Evolutionary conservation across 345 rosid genomes (phyloP).

Genomic region (Combretum micranthum): DNA sequence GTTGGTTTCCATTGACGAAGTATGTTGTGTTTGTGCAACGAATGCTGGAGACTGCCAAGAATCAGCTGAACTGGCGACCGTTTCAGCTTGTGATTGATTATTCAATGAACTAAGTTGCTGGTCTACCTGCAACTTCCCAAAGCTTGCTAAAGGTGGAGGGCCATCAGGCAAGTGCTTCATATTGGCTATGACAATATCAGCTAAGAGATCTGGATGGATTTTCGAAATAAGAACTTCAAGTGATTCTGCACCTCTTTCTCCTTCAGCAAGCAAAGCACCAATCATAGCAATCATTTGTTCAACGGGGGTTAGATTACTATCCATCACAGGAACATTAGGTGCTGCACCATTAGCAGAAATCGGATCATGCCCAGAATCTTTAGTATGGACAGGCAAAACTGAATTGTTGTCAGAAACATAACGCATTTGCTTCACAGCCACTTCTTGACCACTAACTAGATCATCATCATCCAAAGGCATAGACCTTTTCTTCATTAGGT

Average conservation of each 20-base stretch:
- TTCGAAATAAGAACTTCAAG: constrained; percentile 84
- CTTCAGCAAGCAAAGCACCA: constrained; percentile 99
- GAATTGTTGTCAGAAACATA: constrained; percentile 36
- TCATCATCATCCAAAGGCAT: constrained; percentile 59
- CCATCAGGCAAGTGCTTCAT: constrained; percentile 88
- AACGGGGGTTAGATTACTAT: constrained; percentile 72
- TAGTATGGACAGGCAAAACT: constrained; percentile 31
- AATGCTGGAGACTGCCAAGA: constrained; percentile 40
- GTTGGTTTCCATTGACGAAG: constrained; percentile 31
- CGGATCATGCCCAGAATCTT: constrained; percentile 43
- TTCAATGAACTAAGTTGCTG: constrained; percentile 31
- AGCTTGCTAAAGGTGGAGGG: constrained; percentile 50
- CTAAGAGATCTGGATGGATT: constrained; percentile 94
- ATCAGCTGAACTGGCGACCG: constrained; percentile 30
- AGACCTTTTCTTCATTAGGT: constrained; percentile 59
- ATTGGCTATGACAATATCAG: constrained; percentile 91
- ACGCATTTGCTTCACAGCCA: constrained; percentile 51
- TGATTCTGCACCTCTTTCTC: constrained; percentile 97
- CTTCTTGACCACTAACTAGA: constrained; percentile 43
- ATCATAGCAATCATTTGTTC: constrained; percentile 98
- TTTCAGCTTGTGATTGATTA: constrained; percentile 37
- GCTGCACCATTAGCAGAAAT: constrained; percentile 49
- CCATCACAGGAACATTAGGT: constrained; percentile 36
- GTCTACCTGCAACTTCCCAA: constrained; percentile 30
- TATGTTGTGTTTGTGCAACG: constrained; percentile 26